phyloP scores from a whole-genome alignment of 2,329 filamentous ascomycete species.

The Trichophyton simii region DNA sequence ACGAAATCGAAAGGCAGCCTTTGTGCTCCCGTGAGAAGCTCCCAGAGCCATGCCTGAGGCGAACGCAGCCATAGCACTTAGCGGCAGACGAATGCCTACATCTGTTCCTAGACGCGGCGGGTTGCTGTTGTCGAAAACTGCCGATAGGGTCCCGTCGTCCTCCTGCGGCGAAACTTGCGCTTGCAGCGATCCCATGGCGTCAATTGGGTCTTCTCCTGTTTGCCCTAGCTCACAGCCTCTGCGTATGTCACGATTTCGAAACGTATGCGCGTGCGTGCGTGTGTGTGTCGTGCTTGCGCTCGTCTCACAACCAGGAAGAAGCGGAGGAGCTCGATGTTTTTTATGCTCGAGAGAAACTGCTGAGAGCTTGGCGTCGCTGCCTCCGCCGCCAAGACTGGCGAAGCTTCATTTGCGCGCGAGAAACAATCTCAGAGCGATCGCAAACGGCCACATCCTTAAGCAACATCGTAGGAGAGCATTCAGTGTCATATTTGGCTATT shows the following conservation, averaged over 20 bases:
- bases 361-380: not conserved
- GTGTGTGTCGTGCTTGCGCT: not conserved
- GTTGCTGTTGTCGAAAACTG: conserved; percentile 26
- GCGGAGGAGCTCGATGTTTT: not conserved
- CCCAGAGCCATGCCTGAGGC: conserved; percentile 59
- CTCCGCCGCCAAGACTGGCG: not conserved
- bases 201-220: not conserved
- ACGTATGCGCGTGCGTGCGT: too few species aligned
- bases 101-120: conserved; percentile 47
- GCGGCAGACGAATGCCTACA: conserved; percentile 51
- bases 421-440: too few species aligned
- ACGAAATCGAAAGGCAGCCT: conserved; percentile 69
- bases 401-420: too few species aligned
- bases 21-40: conserved; percentile 57
- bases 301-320: too few species aligned
- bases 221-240: not conserved
- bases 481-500: not conserved
- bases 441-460: too few species aligned
- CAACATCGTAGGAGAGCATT: not conserved
- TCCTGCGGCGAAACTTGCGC: not conserved
- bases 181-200: not conserved
- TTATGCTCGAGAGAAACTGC: not conserved
- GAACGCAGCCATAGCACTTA: conserved; percentile 52
- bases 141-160: conserved; percentile 6
- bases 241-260: not conserved